A percentile compares a stretch with the other conserved stretches of the same genome.
Evolutionary conservation across 345 rosid species (phyloP).

Genomic region (Trapa bicornis): DNA sequence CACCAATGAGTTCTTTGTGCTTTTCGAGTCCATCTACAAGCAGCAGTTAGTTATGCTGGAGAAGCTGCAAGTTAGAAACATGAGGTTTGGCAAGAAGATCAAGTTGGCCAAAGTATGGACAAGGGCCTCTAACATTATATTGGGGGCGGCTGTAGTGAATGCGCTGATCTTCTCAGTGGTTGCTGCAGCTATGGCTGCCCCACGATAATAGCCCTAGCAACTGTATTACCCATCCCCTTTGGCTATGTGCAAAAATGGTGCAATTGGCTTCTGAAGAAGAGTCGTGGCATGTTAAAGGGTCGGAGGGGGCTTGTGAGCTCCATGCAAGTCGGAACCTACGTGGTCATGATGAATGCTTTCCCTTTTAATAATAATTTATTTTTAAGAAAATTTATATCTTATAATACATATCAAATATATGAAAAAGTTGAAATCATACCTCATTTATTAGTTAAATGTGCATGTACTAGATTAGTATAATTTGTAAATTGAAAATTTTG

Average conservation of each 20-base stretch:
- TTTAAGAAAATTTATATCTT: no score
- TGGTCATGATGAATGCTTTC: slow-evolving; percentile 10
- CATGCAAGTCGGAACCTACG: slow-evolving; percentile 32
- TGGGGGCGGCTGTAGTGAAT: slow-evolving; percentile 54
- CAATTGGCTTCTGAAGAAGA: slow-evolving; percentile 40
- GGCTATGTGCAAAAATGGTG: slow-evolving; percentile 81
- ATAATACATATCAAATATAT: no score
- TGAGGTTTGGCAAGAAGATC: slow-evolving; percentile 55
- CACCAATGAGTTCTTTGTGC: slow-evolving; percentile 40
- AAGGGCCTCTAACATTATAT: slow-evolving; percentile 60
- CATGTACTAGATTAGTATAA: no score
- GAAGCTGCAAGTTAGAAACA: slow-evolving; percentile 35
- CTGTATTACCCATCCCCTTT: slow-evolving; percentile 54
- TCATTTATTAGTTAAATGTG: no score
- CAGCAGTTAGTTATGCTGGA: slow-evolving; percentile 46
- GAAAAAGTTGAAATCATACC: no score
- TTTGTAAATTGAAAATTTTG: no score
- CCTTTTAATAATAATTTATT: no score
- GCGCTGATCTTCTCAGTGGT: slow-evolving; percentile 72
- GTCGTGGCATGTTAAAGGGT: slow-evolving; percentile 42
- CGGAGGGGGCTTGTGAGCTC: slow-evolving; percentile 39
- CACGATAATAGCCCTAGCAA: slow-evolving; percentile 53
- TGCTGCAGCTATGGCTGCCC: slow-evolving; percentile 79
- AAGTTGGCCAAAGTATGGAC: slow-evolving; percentile 53
- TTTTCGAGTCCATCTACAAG: slow-evolving; percentile 34